phyloP scores from a whole-genome alignment of 331 rosid species.

The Telfairia occidentalis region DNA sequence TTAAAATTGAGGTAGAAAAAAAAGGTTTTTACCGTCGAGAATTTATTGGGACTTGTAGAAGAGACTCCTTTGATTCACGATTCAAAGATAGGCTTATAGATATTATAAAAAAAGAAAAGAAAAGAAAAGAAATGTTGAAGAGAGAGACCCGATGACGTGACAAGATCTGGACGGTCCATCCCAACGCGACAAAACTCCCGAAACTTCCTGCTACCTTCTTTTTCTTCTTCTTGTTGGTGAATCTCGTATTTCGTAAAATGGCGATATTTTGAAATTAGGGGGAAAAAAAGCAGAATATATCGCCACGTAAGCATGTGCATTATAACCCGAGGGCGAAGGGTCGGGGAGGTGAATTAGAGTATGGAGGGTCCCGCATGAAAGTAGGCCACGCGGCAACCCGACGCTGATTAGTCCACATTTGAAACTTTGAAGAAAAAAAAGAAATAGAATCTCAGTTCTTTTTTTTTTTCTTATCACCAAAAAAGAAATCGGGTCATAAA shows the following conservation, averaged over 20 bases:
- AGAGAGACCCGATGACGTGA: slow-evolving; percentile 16
- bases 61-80: no score
- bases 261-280: not conserved
- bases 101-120: no score
- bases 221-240: not conserved
- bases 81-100: no score
- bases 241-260: not conserved
- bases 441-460: not conserved
- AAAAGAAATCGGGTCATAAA: not conserved
- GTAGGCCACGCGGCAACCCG: slow-evolving; percentile 66
- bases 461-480: not conserved
- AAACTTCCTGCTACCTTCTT: slow-evolving; percentile 24
- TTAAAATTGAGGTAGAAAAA: no score
- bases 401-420: slow-evolving; percentile 24
- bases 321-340: not conserved
- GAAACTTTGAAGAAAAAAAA: no score
- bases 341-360: not conserved
- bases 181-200: not conserved
- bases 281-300: not conserved
- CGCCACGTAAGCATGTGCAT: slow-evolving; percentile 8
- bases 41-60: no score
- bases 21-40: no score
- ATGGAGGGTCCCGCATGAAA: slow-evolving; percentile 13
- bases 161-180: slow-evolving; percentile 16
- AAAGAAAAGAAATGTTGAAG: not conserved